Evolutionary conservation across 352 stramenopile species (phyloP), one percentile per base, ranked within the genome.

Genomic region (Aphanomyces euteiches): DNA sequence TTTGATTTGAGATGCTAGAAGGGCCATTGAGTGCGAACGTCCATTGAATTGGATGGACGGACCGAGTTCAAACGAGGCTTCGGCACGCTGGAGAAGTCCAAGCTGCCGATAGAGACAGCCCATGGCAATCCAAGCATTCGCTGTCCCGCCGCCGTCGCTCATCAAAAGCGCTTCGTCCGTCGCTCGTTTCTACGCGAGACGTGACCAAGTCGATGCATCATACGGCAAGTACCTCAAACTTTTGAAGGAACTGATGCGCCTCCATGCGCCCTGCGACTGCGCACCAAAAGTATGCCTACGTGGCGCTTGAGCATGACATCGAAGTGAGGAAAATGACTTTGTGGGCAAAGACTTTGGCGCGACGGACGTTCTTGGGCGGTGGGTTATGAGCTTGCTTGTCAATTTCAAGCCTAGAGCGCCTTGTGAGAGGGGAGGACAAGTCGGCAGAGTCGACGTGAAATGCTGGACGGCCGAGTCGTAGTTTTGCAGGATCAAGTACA

Each of bases 81-180:
- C 78, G 0, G 81, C 79, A 10, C 81, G 79, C 59, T 83, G 70
- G 45, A 80, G 74, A 77, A 89, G 82, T 0, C 81, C 81, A 12
- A 87, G 82, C 21, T 78, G 75, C 15, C 76, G 77, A 56, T 83
- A 87, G 19, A 89, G 76, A 21, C 75, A 75, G 21, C 81, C 79
- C 79, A 87, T 89, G 10, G 79, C 69, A 1, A 87, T 56, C 17
- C 80, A 69, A 3, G 60, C 64, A 37, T 65, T 50, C 36, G 47
- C 66, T 0, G 79, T 68, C 43, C 73, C 73, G 21, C 79, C 81
- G 4, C 79, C 75, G n/a, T 79, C 72, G 43, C 79, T 85, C n/a
- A 50, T 47, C 37, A 75, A 76, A 8, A 82, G 64, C 36, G 66
- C 36, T 40, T 84, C 79, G 7, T 75, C 66, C 15, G 82, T 75